Evolutionary conservation across 805 yeast species (phyloP), one percentile per base, ranked within the genome.

Genomic region (Cyberlindnera veronae): DNA sequence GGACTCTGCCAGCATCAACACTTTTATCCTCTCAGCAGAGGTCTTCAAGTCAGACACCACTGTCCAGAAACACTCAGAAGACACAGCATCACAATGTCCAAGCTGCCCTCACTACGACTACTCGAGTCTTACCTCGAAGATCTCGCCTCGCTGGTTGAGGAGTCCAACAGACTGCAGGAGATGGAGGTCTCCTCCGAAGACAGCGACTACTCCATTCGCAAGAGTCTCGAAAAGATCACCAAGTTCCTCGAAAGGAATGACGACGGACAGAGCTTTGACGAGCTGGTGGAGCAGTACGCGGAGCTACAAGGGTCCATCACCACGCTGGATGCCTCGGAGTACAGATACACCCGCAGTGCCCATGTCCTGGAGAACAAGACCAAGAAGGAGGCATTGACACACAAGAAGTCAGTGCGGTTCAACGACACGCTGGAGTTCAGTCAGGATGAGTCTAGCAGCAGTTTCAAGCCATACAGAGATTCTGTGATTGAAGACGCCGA

Each of bases 61-160:
- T n/a, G n/a, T n/a, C 21, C 11, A 15, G 6, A 12, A 15, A n/a
- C 19, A n/a, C 19, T 7, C 21, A 22, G 11, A n/a, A 19, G 10
- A 10, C 26, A 6, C 21, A 20, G 10, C 36, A 30, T 8, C 10
- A 38, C 17, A 16, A 49, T 49, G 51, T 36, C 51, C 10, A 54
- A 45, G 20, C 39, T 55, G 16, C 44, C 55, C 5, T 45, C 53
- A 2, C 33, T 57, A 18, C 44, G 57, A 11, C 50, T 57, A 2
- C 23, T 57, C 31, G 61, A 57, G 44, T 55, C 60, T 0, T 54
- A 57, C 26, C 14, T 57, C 10, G 61, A 57, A 22, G 61, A 57
- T 34, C 32, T 57, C 15, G 43, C 41, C n/a, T 42, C 48, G 1
- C 39, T 46, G 5, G 37, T 49, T 4, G 61, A 55, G 18, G 61